Percentiles rank a stretch among this genome's conserved stretches.
Conservation (phyloP, 2,329 filamentous ascomycete genomes). For the Emericellopsis cladophorae region DNA sequence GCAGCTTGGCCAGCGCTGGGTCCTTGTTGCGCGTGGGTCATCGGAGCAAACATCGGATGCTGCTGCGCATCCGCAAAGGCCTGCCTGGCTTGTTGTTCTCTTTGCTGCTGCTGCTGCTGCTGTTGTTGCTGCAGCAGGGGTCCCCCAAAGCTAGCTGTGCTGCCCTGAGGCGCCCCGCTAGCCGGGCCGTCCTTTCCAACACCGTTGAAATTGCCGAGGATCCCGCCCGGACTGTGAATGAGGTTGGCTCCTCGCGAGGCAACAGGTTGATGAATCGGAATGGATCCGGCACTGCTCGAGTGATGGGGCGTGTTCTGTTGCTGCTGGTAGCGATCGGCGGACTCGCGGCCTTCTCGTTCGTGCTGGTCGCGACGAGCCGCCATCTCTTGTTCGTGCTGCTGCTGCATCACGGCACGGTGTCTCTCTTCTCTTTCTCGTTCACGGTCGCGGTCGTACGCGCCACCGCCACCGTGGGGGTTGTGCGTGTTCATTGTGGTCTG, state of each 20-base stretch:
- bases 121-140: conserved; percentile 38
- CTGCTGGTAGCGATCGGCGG: conserved; percentile 54
- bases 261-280: conserved; percentile 89
- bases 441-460: conserved; percentile 34
- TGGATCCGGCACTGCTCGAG: conserved; percentile 65
- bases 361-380: conserved; percentile 27
- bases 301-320: conserved; percentile 48
- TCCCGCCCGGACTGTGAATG: conserved; percentile 84
- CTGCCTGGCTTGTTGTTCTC: conserved; percentile 36
- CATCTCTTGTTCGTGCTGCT: conserved; percentile 32
- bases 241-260: conserved; percentile 68
- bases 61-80: conserved; percentile 35
- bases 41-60: conserved; percentile 45
- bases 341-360: conserved; percentile 51
- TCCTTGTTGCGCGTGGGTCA: conserved; percentile 32
- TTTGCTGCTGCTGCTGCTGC: conserved; percentile 37
- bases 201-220: conserved; percentile 62
- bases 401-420: conserved; percentile 22
- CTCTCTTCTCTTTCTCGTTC: conserved; percentile 35
- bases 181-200: conserved; percentile 25
- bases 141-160: conserved; percentile 38
- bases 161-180: conserved; percentile 27
- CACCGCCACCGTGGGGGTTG: conserved; percentile 25
- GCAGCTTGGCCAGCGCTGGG: conserved; percentile 31
- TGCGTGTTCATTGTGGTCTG: conserved; percentile 31